A percentile compares a stretch with the other conserved stretches of the same genome.
Conservation (phyloP, 2,329 filamentous ascomycete genomes). For the Diplodia intermedia region DNA sequence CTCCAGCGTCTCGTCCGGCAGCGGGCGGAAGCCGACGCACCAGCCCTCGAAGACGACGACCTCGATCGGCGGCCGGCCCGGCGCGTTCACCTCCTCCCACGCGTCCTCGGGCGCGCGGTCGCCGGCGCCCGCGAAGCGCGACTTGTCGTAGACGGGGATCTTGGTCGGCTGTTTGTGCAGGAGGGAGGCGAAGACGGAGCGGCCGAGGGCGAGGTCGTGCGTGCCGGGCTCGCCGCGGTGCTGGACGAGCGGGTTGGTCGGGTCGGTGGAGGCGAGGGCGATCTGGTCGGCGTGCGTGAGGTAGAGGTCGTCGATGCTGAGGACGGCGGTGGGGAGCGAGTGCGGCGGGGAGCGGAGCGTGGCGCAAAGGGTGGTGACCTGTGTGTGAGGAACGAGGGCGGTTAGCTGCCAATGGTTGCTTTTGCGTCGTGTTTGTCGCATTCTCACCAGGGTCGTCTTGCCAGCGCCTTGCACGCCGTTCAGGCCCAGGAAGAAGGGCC, state of each 20-base stretch:
- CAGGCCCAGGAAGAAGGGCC: slow-evolving; percentile 81
- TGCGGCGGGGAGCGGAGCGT: slow-evolving; percentile 65
- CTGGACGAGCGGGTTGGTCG: slow-evolving; percentile 77
- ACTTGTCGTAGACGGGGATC: slow-evolving; percentile 86
- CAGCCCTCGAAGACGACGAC: slow-evolving; percentile 88
- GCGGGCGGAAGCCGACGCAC: slow-evolving; percentile 82
- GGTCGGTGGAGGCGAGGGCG: slow-evolving; percentile 68
- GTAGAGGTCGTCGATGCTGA: slow-evolving; percentile 92
- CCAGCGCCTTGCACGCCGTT: slow-evolving; percentile 89
- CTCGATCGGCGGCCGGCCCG: slow-evolving; percentile 60
- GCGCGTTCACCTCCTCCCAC: slow-evolving; percentile 68
- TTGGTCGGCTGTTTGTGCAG: slow-evolving; percentile 58
- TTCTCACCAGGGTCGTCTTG: slow-evolving; percentile 78
- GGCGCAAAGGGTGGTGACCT: slow-evolving; percentile 68
- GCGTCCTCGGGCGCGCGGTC: slow-evolving; percentile 69
- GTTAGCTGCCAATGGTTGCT: not conserved
- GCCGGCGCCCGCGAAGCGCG: slow-evolving; percentile 74
- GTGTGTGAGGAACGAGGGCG: not conserved
- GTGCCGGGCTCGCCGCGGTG: slow-evolving; percentile 84
- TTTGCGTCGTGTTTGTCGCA: not conserved
- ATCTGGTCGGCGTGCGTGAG: slow-evolving; percentile 73
- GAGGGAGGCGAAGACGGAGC: slow-evolving; percentile 68
- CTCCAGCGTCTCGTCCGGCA: slow-evolving; percentile 62
- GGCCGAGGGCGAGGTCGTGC: slow-evolving; percentile 74
- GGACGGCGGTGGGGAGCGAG: slow-evolving; percentile 69